Evolutionary conservation across 2,329 filamentous ascomycete genomes (phyloP).

Genomic region (Salinomyces thailandicus): DNA sequence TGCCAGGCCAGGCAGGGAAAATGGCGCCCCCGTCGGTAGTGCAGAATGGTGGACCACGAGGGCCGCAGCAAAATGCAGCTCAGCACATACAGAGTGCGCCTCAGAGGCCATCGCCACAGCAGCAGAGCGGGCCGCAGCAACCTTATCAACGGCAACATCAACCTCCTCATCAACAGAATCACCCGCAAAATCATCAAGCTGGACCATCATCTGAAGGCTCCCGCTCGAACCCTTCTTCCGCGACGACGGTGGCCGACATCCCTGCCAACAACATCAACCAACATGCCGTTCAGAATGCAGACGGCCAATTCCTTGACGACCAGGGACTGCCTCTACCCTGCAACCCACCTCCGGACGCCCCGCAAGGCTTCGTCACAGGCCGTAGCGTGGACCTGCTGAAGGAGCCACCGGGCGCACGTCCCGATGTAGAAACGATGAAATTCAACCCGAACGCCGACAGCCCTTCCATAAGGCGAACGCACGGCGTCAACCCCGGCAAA

Average conservation of each 20-base stretch:
- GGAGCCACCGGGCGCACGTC: constrained; percentile 22
- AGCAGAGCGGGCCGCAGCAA: constrained; percentile 2
- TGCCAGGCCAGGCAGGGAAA: constrained; percentile 12
- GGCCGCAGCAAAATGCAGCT: constrained; percentile 10
- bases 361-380: constrained; percentile 38
- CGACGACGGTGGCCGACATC: constrained; percentile 14
- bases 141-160: constrained; percentile 12
- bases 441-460: constrained; percentile 42
- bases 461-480: constrained; percentile 80
- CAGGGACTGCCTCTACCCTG: constrained; percentile 14
- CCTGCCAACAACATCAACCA: constrained; percentile 11
- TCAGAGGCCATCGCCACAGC: constrained; percentile 2
- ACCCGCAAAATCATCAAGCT: background rate
- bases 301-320: constrained; percentile 7
- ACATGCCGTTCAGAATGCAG: constrained; percentile 2
- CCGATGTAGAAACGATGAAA: constrained; percentile 20
- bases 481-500: constrained; percentile 70
- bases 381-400: constrained; percentile 34
- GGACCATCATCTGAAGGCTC: constrained; percentile 9
- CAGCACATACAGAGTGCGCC: constrained; percentile 10
- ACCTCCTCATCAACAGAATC: constrained; percentile 10
- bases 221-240: constrained; percentile 24
- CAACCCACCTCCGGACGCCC: constrained; percentile 21
- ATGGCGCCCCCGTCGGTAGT: constrained; percentile 22
- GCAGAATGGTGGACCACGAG: constrained; percentile 6